Evolutionary conservation across 768 basidiomycete species (phyloP), one percentile per base, ranked within the genome.

Genomic region (Trichaptum fuscoviolaceum): DNA sequence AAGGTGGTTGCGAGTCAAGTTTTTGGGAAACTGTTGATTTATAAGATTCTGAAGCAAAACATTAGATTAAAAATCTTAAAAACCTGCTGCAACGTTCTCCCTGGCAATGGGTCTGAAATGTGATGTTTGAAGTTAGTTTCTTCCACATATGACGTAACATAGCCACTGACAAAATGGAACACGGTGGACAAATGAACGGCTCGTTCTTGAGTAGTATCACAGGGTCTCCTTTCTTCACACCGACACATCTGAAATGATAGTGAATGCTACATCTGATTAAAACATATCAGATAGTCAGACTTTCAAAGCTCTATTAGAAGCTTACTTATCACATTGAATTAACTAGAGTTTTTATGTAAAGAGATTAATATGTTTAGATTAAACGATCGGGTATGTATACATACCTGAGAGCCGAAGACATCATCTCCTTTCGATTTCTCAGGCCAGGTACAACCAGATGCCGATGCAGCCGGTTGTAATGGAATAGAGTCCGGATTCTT

Each of bases 281-380:
- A 61, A 61, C 30, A 2, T 30, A 3, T 61, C 25, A 61, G 59
- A 25, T 6, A 9, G 10, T 61, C 24, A 34, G 59, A 23, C 2
- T 23, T 12, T 5, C 20, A 2, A 61, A 5, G 3, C 18, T 25
- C 15, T 15, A 23, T 25, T 3, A 17, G 15, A 34, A 24, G 18
- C 59, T 61, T 34, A 61, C 59, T 5, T 61, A 23, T 61, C 59
- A 61, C 59, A 61, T 24, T 61, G 59, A 24, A 61, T 61, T 7
- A 61, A 18, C 59, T 61, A 20, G 8, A 25, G 24, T 30, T 30
- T 8, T 2, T 52, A 52, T 5, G 15, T 3, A 52, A 20, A 20
- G 3, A 2, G 10, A 52, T 52, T 3, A 20, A 12, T 52, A 2
- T 6, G 42, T 15, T 3, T 15, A 52, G 15, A 52, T 2, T 2